Evolutionary conservation across 2,329 filamentous ascomycete species (phyloP), one percentile per base, ranked within the genome.

Genomic region (Lasiodiplodia sp.): DNA sequence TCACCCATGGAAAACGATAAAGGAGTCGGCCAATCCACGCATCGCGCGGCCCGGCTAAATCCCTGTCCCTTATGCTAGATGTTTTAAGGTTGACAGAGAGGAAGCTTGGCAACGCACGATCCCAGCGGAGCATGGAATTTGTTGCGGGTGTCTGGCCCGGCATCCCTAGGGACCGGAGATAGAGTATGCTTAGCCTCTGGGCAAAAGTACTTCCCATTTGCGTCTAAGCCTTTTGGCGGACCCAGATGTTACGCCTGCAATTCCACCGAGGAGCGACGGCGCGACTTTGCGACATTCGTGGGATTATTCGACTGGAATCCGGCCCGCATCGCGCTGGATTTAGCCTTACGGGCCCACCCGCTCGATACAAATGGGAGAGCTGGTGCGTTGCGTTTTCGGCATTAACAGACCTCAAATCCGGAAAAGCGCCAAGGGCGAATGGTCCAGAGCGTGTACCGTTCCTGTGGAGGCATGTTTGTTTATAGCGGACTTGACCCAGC

Each of bases 71-170:
- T 52, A 64, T 64, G 60, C 60, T n/a, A 38, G n/a, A 51, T 64
- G 47, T 64, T 64, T 64, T 64, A 64, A 64, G 60, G 60, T 52
- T 52, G 60, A 44, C 18, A 38, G 44, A 8, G n/a, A 37, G 47
- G 25, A 64, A 64, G 60, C 60, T 64, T 64, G 60, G 60, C 60
- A 31, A 25, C 60, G 47, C 60, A 64, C 28, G 14, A 63, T n/a
- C 47, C 60, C 8, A 49, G 44, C n/a, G 28, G 44, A 63, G 44
- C 58, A 63, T 18, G 40, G 40, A 25, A 18, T 51, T 23, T 18
- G 28, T 37, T 23, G 21, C 34, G 44, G 44, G 44, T 52, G 60
- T 18, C 18, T 34, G 58, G 58, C n/a, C 58, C 58, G 58, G 58
- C 10, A 31, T 63, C 21, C 58, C 58, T 63, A 16, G 25, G 25